These are phyloP conservation scores for Lolium multiflorum DNA, from an alignment of 176 grass and related monocot genomes.

Conservation along the genomic window DNA sequence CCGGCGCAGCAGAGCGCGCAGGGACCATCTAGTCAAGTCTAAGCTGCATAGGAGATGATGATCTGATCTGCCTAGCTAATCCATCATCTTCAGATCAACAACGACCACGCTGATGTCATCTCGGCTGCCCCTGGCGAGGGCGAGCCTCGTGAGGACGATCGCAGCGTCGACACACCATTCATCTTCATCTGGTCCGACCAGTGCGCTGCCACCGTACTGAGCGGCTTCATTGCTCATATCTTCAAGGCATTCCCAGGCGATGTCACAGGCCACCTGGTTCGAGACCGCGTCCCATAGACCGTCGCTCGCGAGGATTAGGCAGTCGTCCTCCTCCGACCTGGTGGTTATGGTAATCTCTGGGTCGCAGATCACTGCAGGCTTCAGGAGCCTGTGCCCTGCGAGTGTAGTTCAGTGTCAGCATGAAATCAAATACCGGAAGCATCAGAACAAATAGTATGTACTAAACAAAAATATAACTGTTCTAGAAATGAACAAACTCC, in stretches of 20 bases:
- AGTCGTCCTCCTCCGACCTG: constrained; percentile 55
- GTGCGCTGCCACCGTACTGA: background rate
- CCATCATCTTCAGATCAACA: constrained; percentile 57
- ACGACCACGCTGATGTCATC: constrained; percentile 81
- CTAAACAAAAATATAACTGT: background rate
- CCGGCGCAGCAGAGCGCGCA: no score
- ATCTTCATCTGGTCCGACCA: constrained; percentile 23
- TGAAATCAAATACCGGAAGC: background rate
- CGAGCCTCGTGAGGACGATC: constrained; percentile 59
- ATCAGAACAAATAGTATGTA: background rate
- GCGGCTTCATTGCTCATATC: constrained; percentile 15
- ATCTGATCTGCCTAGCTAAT: constrained; percentile 20
- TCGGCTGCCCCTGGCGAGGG: constrained; percentile 45
- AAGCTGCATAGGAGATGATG: background rate
- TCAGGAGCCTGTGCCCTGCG: constrained; percentile 68
- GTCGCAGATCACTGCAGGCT: constrained; percentile 71
- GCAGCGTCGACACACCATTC: constrained; percentile 53
- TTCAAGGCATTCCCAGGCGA: constrained; percentile 55
- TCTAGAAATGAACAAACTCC: background rate
- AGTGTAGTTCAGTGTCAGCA: background rate
- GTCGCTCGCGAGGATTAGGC: constrained; percentile 77
- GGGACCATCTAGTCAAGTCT: no score
- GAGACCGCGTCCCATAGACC: constrained; percentile 79
- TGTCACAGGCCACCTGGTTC: constrained; percentile 58
- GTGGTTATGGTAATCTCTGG: constrained; percentile 62